Base-by-base conservation (phyloP, 106 monocot genomes). In the Phalaenopsis equestris region DNA sequence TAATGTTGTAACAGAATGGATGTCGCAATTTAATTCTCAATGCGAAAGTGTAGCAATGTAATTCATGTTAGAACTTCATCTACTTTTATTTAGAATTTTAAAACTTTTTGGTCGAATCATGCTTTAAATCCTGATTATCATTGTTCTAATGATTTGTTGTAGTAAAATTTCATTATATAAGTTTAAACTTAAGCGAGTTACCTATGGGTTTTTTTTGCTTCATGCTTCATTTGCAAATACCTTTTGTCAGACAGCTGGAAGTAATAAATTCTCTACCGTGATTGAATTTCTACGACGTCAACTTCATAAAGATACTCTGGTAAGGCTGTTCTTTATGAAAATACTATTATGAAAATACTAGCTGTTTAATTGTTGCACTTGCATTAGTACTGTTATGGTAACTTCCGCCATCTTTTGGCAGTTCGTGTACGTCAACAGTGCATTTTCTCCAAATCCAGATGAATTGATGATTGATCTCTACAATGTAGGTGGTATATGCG, bases 361-460 rank as follows among this genome's bases (percentile, higher is more conserved):
- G 38, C 24, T 11, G 6, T 18, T 65, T 75, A 47, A 64, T 75
- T 75, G 43, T 67, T 23, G 16, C 10, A 79, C 41, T 42, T 72
- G 43, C 74, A 46, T 6, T 45, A 3, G 5, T 3, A 4, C 39
- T 56, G 19, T 30, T 18, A 82, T 24, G 41, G 48, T 78, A 55
- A 77, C 52, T 8, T 68, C 72, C 23, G 77, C 12, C 42, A 17
- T 74, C 56, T 75, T 56, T 47, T 48, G 74, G 56, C 84, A 98
- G 98, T 98, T 98, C 87, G 91, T 98, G 9, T 98, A 94, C 77
- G 79, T 98, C 67, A 98, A 98, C 72, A 98, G 98, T 87, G 90
- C 98, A 58, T 98, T 98, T 77, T 94, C 98, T 43, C 98, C 98
- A 55, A 98, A 94, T 82, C 98, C 98, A 78, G 98, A 98, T 82